These are phyloP conservation scores for Alloteropsis angusta DNA, from an alignment of 202 grass and related monocot species.

Conservation along the genomic window DNA sequence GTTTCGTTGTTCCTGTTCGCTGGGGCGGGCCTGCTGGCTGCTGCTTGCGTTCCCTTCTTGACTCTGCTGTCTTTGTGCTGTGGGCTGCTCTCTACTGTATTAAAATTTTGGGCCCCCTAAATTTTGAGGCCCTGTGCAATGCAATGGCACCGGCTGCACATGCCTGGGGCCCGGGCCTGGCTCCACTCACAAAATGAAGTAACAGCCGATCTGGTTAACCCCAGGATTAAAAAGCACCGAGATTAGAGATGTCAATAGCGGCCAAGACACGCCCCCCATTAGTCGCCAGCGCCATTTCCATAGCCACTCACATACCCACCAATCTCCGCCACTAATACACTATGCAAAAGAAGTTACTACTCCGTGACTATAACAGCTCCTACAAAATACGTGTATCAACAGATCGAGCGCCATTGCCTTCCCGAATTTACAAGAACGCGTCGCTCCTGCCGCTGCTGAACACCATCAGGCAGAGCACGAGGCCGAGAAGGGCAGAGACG, in stretches of 20 bases:
- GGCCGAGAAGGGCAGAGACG: constrained; percentile 4
- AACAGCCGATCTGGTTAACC: neutral
- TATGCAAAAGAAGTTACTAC: constrained; percentile 29
- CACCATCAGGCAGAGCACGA: constrained; percentile 6
- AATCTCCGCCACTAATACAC: neutral
- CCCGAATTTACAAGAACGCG: neutral
- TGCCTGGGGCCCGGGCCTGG: no score
- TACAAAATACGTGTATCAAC: constrained; percentile 43
- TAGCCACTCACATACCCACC: neutral
- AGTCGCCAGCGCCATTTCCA: neutral
- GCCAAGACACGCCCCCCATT: neutral
- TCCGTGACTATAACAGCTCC: neutral
- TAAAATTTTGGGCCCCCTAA: no score
- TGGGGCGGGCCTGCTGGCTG: no score
- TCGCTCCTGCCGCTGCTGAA: neutral
- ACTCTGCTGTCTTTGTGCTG: no score
- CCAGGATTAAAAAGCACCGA: neutral
- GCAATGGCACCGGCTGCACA: no score
- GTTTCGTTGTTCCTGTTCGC: no score
- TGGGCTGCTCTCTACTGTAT: no score
- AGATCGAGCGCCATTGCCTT: neutral
- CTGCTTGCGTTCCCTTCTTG: no score
- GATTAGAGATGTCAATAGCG: neutral
- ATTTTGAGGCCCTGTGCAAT: no score
- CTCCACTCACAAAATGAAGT: neutral